Evolutionary conservation across 495 filamentous ascomycete genomes (phyloP).

Genomic region (Penicillium samsonianum): DNA sequence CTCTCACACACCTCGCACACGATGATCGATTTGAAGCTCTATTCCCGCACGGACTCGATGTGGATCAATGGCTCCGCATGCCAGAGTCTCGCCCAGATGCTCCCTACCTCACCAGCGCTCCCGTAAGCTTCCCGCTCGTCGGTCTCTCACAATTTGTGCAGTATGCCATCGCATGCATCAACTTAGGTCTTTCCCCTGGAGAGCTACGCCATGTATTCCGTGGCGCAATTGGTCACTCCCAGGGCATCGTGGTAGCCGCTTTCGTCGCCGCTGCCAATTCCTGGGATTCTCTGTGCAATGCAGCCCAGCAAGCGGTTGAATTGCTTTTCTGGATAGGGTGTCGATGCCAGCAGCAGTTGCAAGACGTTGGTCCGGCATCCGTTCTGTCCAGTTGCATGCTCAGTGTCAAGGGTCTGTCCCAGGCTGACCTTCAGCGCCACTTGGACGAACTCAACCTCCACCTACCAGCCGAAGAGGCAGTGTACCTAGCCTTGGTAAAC

Average conservation of each 20-base stretch:
- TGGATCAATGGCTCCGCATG: not conserved
- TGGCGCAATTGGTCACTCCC: slow-evolving; percentile 31
- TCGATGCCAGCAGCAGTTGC: slow-evolving; percentile 10
- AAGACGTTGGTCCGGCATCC: not conserved
- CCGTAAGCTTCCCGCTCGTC: slow-evolving; percentile 29
- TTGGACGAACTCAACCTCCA: slow-evolving; percentile 30
- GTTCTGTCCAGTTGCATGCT: slow-evolving; percentile 8
- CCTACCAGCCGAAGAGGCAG: slow-evolving; percentile 12
- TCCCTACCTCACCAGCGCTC: not conserved
- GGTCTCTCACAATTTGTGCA: slow-evolving; percentile 21
- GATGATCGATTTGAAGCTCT: not conserved
- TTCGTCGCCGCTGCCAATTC: slow-evolving; percentile 21
- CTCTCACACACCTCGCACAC: not conserved
- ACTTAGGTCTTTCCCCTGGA: slow-evolving; percentile 18
- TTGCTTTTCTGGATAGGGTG: slow-evolving; percentile 27
- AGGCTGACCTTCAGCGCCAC: slow-evolving; percentile 24
- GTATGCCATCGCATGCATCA: slow-evolving; percentile 23
- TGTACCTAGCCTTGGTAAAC: slow-evolving; percentile 35
- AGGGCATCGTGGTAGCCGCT: slow-evolving; percentile 30
- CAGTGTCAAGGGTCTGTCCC: slow-evolving; percentile 24
- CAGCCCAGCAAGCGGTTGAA: slow-evolving; percentile 13
- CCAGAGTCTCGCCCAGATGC: not conserved
- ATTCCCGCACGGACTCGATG: not conserved
- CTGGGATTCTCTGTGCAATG: slow-evolving; percentile 24
- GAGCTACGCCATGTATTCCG: slow-evolving; percentile 17